phyloP scores from a whole-genome alignment of 352 stramenopile species.

The Phytophthora crassamura region DNA sequence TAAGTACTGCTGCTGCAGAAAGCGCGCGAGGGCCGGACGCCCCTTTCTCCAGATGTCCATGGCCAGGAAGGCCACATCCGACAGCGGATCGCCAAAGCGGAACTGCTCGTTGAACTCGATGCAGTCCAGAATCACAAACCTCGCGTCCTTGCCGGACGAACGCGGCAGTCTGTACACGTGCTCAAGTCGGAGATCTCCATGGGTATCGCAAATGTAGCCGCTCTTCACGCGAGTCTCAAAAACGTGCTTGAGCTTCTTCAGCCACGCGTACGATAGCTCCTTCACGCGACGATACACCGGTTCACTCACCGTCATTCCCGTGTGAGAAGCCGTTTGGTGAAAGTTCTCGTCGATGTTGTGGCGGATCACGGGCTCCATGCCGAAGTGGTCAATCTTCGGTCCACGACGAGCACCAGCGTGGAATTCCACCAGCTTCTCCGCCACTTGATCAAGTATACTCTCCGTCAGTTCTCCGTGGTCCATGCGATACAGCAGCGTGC shows the following conservation, averaged over 20 bases:
- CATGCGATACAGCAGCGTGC: conserved; percentile 54
- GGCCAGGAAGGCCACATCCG: conserved; percentile 69
- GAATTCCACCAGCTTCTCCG: conserved; percentile 58
- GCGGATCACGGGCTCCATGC: conserved; percentile 53
- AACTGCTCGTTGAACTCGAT: conserved; percentile 88
- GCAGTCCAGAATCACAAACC: conserved; percentile 70
- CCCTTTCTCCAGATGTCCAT: conserved; percentile 78
- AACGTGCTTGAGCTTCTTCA: conserved; percentile 47
- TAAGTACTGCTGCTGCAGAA: conserved; percentile 64
- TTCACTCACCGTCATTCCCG: conserved; percentile 51
- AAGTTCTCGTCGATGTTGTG: conserved; percentile 83
- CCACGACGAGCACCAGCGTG: conserved; percentile 60
- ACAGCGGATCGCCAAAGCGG: conserved; percentile 68
- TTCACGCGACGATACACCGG: conserved; percentile 61
- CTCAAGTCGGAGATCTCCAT: conserved; percentile 72
- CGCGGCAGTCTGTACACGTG: conserved; percentile 63
- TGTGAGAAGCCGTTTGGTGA: conserved; percentile 58
- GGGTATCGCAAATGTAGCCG: conserved; percentile 70
- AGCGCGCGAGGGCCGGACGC: conserved; percentile 55
- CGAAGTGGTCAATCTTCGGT: conserved; percentile 66
- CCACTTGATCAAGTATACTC: conserved; percentile 47
- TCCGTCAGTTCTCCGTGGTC: conserved; percentile 41
- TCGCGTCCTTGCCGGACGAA: not conserved
- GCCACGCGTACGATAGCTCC: conserved; percentile 54
- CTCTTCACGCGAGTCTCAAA: conserved; percentile 58